Base-by-base conservation (phyloP, 352 stramenopile species). In the Phytophthora tubulina region DNA sequence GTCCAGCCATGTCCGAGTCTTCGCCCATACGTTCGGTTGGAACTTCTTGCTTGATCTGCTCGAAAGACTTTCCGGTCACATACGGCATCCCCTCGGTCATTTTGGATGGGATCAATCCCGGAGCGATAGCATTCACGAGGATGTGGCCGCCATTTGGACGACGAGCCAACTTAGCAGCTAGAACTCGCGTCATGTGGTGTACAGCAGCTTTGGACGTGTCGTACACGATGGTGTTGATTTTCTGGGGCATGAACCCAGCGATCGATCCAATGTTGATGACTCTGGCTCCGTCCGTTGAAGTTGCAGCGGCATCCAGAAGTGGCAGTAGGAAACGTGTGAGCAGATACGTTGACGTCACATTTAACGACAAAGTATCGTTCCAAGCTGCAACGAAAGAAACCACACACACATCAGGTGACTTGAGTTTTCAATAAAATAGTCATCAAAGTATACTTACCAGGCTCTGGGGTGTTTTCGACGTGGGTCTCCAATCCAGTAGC, bases 261-360 rank as follows among this genome's bases (percentile, higher is more conserved):
- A 93, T 75, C 7, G 86, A 94, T 32, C 87, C 83, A 17, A 96
- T 56, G 66, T 91, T 96, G 75, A 96, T 93, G 33, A 96, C 66
- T 42, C 88, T 78, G 39, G 85, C 80, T 31, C 73, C 69, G 38
- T 85, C 76, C 1, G 84, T 42, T 36, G 79, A 82, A 13, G 55
- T 81, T 3, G 83, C 73, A 42, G 86, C 86, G 3, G 15, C 73
- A 61, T 98, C 86, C 49, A 99, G 79, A 30, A 98, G 78, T 6
- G 95, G 96, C 21, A 99, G 75, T 55, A 97, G 88, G 35, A 95
- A 87, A 35, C 92, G 84, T 21, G 90, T 95, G 42, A 99, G 77
- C 70, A 98, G 98, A 76, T 99, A 99, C 1, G 97, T 76, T n/a
- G 92, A 87, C 76, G 97, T 98, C 61, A 99, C 92, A 77, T 99